Evolutionary conservation across 1,284 basidiomycete species (phyloP).

Genomic region (Apiotrichum gracile): DNA sequence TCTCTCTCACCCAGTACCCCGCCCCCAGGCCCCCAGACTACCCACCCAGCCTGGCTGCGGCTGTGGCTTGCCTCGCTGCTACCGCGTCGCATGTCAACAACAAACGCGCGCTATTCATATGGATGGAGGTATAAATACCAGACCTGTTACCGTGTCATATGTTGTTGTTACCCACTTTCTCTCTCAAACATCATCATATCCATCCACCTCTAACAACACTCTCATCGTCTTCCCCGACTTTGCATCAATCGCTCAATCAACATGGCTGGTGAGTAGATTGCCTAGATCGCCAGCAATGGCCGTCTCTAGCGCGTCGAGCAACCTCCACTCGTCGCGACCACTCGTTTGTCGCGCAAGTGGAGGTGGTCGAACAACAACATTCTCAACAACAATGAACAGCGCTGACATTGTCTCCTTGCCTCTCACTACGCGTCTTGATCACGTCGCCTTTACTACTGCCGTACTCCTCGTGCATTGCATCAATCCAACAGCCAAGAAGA

Average conservation of each 20-base stretch:
- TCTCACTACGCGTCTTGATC: too few relatives aligned
- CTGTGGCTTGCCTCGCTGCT: too few relatives aligned
- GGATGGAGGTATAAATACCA: neutral
- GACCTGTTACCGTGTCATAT: neutral
- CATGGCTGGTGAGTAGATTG: neutral
- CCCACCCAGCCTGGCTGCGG: too few relatives aligned
- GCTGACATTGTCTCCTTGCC: too few relatives aligned
- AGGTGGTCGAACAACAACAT: neutral
- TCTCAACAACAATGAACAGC: neutral
- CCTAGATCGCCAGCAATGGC: too few relatives aligned
- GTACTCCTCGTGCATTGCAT: neutral
- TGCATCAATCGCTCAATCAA: neutral
- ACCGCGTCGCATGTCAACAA: too few relatives aligned
- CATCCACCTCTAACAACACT: neutral
- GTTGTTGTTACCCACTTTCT: neutral
- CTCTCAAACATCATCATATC: neutral
- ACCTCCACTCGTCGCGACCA: too few relatives aligned
- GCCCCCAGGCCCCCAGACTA: too few relatives aligned
- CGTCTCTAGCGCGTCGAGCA: too few relatives aligned
- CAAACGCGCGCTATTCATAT: too few relatives aligned
- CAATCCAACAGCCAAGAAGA: neutral
- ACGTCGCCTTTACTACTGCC: too few relatives aligned
- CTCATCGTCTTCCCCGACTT: neutral
- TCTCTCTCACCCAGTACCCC: too few relatives aligned
- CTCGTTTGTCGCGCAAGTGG: neutral